phyloP scores from a whole-genome alignment of 371 early-diverging fungal species.

The Haplosporangium sp. region DNA sequence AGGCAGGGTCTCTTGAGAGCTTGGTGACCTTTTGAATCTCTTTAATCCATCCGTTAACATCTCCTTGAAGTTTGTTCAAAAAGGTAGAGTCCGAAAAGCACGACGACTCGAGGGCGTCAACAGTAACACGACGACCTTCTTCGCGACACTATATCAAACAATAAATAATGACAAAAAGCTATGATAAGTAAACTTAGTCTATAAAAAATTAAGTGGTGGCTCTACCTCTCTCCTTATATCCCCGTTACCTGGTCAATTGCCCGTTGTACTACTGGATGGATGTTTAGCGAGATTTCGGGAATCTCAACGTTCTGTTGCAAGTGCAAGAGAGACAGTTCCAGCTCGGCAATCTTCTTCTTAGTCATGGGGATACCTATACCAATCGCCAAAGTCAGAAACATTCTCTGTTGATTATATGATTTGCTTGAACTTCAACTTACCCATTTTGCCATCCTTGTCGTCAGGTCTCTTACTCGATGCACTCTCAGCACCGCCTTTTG shows the following conservation, averaged over 20 bases:
- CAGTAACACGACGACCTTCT: slow-evolving; percentile 73
- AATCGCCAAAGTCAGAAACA: background rate
- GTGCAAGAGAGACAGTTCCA: slow-evolving; percentile 94
- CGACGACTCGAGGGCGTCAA: slow-evolving; percentile 77
- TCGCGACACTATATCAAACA: slow-evolving; percentile 67
- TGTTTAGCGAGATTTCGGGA: slow-evolving; percentile 89
- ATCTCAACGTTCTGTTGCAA: slow-evolving; percentile 98
- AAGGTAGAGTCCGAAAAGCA: slow-evolving; percentile 86
- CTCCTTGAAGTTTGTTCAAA: slow-evolving; percentile 92
- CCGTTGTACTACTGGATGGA: slow-evolving; percentile 87
- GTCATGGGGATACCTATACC: slow-evolving; percentile 84
- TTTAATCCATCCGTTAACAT: slow-evolving; percentile 98
- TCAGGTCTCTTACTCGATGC: slow-evolving; percentile 66
- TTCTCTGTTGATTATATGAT: background rate
- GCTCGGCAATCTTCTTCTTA: slow-evolving; percentile 98
- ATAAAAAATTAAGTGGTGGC: background rate
- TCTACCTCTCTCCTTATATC: background rate
- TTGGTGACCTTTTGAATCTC: slow-evolving; percentile 99
- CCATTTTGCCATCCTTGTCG: slow-evolving; percentile 90
- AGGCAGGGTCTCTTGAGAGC: slow-evolving; percentile 91
- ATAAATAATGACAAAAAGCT: background rate
- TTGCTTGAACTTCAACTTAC: slow-evolving; percentile 44
- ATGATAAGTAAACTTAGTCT: background rate
- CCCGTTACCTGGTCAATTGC: slow-evolving; percentile 76
- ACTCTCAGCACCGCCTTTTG: slow-evolving; percentile 69